Conservation (phyloP, 2,329 filamentous ascomycete species). For the Exophiala sp. region DNA sequence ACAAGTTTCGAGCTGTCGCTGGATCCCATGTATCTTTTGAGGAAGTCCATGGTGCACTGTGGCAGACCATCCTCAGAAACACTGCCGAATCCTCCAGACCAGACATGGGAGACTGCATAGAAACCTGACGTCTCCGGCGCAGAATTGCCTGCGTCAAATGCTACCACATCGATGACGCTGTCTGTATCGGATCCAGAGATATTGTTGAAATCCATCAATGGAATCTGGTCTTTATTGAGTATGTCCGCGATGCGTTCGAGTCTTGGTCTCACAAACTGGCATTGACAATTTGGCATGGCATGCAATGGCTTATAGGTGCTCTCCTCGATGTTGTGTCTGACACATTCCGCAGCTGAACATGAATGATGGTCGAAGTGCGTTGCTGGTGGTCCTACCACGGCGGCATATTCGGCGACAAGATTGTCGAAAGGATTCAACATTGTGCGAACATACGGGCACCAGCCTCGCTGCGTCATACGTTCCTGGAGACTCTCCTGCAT, state of each 20-base stretch:
- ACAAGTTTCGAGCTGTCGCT: background rate
- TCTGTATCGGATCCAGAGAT: background rate
- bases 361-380: conserved; percentile 2
- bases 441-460: conserved; percentile 7
- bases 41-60: background rate
- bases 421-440: conserved; percentile 1
- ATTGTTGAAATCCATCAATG: conserved; percentile 4
- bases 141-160: background rate
- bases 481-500: background rate
- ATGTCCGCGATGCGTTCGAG: conserved; percentile 1
- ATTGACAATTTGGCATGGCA: conserved; percentile 1
- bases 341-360: conserved; percentile 1
- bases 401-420: conserved; percentile 4
- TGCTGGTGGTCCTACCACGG: conserved; percentile 1
- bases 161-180: background rate
- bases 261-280: background rate
- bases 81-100: conserved; percentile 4
- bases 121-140: background rate
- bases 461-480: conserved; percentile 3
- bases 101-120: conserved; percentile 2
- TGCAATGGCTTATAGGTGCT: conserved; percentile 3
- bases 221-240: conserved; percentile 2
- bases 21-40: background rate
- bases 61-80: conserved; percentile 4
- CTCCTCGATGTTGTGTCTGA: conserved; percentile 8